phyloP scores from a whole-genome alignment of 1,284 basidiomycete species.

The Naganishia sp. region DNA sequence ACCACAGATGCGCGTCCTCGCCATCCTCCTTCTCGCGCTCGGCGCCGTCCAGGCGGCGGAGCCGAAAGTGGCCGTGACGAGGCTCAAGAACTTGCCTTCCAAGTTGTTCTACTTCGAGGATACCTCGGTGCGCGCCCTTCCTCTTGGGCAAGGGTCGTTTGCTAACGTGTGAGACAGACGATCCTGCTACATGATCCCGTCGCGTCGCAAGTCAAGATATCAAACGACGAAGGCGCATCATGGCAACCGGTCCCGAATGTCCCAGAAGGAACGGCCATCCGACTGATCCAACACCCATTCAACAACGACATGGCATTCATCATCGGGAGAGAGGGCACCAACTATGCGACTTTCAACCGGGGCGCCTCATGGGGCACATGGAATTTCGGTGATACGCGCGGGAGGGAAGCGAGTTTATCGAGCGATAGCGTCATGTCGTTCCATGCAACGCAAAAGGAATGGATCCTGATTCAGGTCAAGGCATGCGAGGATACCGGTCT shows the following conservation, averaged over 20 bases:
- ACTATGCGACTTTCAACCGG: conserved; percentile 82
- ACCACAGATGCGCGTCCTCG: background rate
- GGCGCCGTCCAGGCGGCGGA: conserved; percentile 37
- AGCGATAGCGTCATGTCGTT: conserved; percentile 69
- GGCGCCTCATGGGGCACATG: conserved; percentile 83
- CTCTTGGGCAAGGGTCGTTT: conserved; percentile 1
- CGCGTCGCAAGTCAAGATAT: conserved; percentile 71
- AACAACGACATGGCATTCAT: conserved; percentile 82
- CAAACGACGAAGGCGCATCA: conserved; percentile 82
- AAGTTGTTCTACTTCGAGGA: conserved; percentile 91
- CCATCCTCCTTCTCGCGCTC: background rate
- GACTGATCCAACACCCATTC: conserved; percentile 85
- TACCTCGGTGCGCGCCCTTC: conserved; percentile 63
- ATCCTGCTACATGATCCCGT: conserved; percentile 79
- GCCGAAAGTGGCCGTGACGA: conserved; percentile 54
- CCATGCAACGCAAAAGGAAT: conserved; percentile 70
- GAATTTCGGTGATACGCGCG: conserved; percentile 61
- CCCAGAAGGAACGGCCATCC: conserved; percentile 63
- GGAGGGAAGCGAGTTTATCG: conserved; percentile 65
- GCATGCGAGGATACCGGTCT: conserved; percentile 60
- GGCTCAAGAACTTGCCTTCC: conserved; percentile 70
- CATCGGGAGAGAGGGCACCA: conserved; percentile 67
- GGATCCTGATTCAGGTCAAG: conserved; percentile 81
- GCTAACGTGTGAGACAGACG: conserved; percentile 56
- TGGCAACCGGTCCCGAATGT: conserved; percentile 71